Conservation (phyloP, 352 stramenopile species). For the Aphanomyces cochlioides region DNA sequence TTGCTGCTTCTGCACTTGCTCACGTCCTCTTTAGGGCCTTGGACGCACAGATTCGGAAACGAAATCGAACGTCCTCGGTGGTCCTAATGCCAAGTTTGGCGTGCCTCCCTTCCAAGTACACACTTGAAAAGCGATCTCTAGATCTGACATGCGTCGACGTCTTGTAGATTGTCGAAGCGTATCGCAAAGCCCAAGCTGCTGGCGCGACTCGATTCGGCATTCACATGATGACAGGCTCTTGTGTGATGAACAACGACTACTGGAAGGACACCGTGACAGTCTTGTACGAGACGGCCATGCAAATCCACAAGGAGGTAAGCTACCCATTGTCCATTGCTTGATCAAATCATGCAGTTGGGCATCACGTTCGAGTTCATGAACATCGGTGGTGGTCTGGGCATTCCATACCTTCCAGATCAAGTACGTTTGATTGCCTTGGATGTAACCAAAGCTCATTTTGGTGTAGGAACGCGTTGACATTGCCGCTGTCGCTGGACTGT, state of each 20-base stretch:
- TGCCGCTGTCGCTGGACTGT: slow-evolving; percentile 60
- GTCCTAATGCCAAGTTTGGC: slow-evolving; percentile 86
- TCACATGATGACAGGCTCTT: slow-evolving; percentile 91
- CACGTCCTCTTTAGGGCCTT: slow-evolving; percentile 39
- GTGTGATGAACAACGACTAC: slow-evolving; percentile 86
- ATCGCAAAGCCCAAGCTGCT: slow-evolving; percentile 70
- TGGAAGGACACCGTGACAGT: slow-evolving; percentile 85
- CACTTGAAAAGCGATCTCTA: not conserved
- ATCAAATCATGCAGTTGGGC: slow-evolving; percentile 41
- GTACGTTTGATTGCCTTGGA: not conserved
- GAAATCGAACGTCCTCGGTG: slow-evolving; percentile 85
- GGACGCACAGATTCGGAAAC: slow-evolving; percentile 86
- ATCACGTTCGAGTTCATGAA: slow-evolving; percentile 92
- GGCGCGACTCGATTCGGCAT: slow-evolving; percentile 85
- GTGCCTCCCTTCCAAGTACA: slow-evolving; percentile 70
- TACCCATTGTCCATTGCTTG: not conserved
- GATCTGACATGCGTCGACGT: not conserved
- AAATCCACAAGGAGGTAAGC: slow-evolving; percentile 50
- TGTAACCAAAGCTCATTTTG: not conserved
- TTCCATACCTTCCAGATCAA: slow-evolving; percentile 81
- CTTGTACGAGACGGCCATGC: slow-evolving; percentile 77
- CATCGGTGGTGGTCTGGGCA: slow-evolving; percentile 83
- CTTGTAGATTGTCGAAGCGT: slow-evolving; percentile 69
- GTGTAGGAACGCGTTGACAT: slow-evolving; percentile 53
- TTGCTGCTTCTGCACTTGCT: not conserved